These are phyloP conservation scores for Phytopythium ostracodes DNA, from an alignment of 352 stramenopile genomes.

Conservation along the genomic window DNA sequence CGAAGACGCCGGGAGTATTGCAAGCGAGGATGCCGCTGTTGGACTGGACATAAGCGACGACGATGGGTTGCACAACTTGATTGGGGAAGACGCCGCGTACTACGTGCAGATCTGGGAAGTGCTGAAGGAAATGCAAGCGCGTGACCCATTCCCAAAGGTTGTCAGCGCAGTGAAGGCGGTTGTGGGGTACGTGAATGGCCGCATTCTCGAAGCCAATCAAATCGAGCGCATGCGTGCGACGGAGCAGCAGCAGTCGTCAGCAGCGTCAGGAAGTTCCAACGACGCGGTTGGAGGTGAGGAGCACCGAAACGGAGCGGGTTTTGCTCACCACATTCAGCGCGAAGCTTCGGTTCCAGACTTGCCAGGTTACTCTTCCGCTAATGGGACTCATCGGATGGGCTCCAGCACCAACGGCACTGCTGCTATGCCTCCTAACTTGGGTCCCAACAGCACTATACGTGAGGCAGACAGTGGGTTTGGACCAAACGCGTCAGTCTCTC, in stretches of 20 bases:
- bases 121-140: constrained; percentile 81
- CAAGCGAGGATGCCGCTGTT: constrained; percentile 4
- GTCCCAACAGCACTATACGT: neutral
- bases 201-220: constrained; percentile 51
- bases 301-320: neutral
- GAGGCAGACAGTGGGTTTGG: neutral
- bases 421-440: neutral
- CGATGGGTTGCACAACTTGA: constrained; percentile 32
- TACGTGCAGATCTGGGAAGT: constrained; percentile 86
- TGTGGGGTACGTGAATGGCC: constrained; percentile 59
- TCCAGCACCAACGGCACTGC: neutral
- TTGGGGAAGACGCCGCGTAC: constrained; percentile 64
- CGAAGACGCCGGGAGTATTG: constrained; percentile 1
- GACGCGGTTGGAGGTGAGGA: neutral
- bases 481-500: neutral
- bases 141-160: constrained; percentile 83
- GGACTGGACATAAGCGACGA: constrained; percentile 14
- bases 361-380: constrained; percentile 9
- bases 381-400: neutral
- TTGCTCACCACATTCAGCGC: constrained; percentile 22
- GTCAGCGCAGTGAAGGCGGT: constrained; percentile 57
- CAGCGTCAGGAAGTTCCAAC: neutral
- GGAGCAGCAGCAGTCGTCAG: constrained; percentile 19
- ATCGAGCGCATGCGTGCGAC: constrained; percentile 26
- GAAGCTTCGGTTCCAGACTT: constrained; percentile 36